phyloP scores from a whole-genome alignment of 257 asterid genomes.

The Solanum dulcamara region DNA sequence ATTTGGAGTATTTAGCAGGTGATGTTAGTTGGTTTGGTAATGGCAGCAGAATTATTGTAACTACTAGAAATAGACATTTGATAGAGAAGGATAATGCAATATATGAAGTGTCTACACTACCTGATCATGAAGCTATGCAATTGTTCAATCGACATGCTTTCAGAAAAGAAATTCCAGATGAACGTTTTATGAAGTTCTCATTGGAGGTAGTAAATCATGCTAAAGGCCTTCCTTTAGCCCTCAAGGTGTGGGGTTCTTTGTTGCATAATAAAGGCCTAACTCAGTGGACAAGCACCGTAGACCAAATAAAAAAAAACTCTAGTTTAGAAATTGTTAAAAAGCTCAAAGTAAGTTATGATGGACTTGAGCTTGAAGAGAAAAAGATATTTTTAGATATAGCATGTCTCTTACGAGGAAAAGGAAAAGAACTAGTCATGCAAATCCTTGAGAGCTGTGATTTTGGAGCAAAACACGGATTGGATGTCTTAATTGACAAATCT shows the following conservation, averaged over 20 bases:
- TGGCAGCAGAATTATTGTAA: neutral
- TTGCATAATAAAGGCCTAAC: neutral
- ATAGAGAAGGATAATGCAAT: neutral
- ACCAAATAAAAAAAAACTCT: neutral
- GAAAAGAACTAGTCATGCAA: neutral
- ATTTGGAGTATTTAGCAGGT: neutral
- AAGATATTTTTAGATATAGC: neutral
- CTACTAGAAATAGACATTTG: neutral
- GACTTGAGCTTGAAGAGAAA: neutral
- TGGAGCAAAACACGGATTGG: neutral
- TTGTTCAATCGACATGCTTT: neutral
- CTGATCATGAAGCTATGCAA: neutral
- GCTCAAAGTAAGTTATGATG: neutral
- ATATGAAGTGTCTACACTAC: neutral
- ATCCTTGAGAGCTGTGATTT: neutral
- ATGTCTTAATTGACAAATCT: neutral
- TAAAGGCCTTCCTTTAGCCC: neutral
- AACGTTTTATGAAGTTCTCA: neutral
- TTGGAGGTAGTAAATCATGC: neutral
- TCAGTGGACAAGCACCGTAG: neutral
- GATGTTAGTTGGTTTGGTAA: neutral
- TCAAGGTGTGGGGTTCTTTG: neutral
- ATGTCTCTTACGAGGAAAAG: neutral
- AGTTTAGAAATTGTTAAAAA: neutral
- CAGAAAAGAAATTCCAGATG: neutral